Conservation (phyloP, 2,329 filamentous ascomycete species). For the Purpureocillium lavendulum region DNA sequence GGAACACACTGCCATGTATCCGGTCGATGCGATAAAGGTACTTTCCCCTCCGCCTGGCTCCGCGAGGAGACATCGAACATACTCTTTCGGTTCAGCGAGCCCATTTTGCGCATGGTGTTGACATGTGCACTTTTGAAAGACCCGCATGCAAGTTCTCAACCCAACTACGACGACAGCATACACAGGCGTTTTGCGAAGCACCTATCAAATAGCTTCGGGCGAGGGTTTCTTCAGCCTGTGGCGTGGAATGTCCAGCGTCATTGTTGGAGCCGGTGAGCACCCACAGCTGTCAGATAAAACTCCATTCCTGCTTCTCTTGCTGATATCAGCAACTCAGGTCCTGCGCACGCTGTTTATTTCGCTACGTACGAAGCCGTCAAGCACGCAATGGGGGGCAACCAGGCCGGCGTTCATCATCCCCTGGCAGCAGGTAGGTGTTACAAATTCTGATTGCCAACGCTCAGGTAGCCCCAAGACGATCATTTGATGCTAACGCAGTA, state of each 20-base stretch:
- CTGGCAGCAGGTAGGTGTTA: conserved; percentile 72
- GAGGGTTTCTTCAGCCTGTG: conserved; percentile 90
- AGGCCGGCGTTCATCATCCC: conserved; percentile 79
- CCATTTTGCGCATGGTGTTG: too few species aligned
- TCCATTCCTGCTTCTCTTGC: conserved; percentile 7
- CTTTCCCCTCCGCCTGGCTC: conserved; percentile 6
- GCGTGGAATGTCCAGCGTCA: conserved; percentile 93
- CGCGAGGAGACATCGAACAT: too few species aligned
- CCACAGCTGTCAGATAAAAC: too few species aligned
- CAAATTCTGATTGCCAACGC: too few species aligned
- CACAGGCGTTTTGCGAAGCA: conserved; percentile 83
- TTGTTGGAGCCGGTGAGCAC: conserved; percentile 78
- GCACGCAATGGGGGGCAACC: conserved; percentile 89
- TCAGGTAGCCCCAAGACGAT: too few species aligned
- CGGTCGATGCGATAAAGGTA: conserved; percentile 96
- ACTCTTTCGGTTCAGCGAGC: too few species aligned
- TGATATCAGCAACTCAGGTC: conserved; percentile 48
- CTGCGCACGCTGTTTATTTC: conserved; percentile 96
- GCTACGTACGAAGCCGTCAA: conserved; percentile 97
- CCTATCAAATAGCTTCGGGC: conserved; percentile 81
- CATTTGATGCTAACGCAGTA: not conserved
- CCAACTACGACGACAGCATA: conserved; percentile 74
- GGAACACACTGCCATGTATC: conserved; percentile 99
- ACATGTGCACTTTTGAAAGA: conserved; percentile 53
- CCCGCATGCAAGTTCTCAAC: conserved; percentile 94